Percentiles rank a stretch among this genome's conserved stretches.
Conservation (phyloP, 2,329 filamentous ascomycete genomes). For the Xylariaceae sp. region DNA sequence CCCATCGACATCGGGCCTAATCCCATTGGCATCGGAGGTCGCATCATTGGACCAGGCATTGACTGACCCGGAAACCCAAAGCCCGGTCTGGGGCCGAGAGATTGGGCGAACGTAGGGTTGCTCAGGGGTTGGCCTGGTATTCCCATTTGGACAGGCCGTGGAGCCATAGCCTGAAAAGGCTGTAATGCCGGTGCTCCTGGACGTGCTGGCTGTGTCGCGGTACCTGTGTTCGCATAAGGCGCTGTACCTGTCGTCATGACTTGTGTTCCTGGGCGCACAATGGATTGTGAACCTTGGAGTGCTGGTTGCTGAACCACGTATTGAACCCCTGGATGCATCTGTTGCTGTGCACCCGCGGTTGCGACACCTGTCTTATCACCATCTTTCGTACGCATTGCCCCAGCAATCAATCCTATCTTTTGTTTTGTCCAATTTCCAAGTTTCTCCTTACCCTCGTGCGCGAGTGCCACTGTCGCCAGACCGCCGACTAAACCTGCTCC, state of each 20-base stretch:
- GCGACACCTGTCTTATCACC: constrained; percentile 5
- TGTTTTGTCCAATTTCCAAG: constrained; percentile 18
- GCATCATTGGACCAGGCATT: neutral
- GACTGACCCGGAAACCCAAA: constrained; percentile 3
- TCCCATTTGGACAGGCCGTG: constrained; percentile 6
- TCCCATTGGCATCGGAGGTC: neutral
- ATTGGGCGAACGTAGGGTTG: neutral
- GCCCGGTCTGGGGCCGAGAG: constrained; percentile 3
- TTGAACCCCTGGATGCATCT: constrained; percentile 1
- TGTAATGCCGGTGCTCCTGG: neutral
- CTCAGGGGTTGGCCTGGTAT: constrained; percentile 6
- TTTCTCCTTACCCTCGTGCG: constrained; percentile 17
- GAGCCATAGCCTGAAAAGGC: neutral
- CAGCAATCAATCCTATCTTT: constrained; percentile 16
- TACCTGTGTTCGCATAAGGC: neutral
- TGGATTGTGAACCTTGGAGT: neutral
- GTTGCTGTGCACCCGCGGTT: neutral
- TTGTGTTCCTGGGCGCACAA: neutral
- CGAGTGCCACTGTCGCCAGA: constrained; percentile 7
- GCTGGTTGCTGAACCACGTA: neutral
- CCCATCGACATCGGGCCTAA: neutral
- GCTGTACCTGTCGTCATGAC: neutral
- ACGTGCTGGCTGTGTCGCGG: neutral
- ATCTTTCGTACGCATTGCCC: neutral
- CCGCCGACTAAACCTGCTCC: constrained; percentile 13